Evolutionary conservation across 441 rosid species (phyloP).

Genomic region (Erysimum pusillum): DNA sequence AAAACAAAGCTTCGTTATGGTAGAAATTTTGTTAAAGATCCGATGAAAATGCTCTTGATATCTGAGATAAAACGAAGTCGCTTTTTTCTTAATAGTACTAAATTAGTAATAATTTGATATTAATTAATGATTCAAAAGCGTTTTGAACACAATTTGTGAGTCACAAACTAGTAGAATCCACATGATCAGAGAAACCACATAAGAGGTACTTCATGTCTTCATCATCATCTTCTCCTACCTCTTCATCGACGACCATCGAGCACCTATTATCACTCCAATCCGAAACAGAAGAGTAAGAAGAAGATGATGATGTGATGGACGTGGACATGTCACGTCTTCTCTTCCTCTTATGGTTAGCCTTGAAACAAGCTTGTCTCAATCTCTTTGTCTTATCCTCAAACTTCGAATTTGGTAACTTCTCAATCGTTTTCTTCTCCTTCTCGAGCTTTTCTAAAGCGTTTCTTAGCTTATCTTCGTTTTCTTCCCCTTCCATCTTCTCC

Average conservation of each 20-base stretch:
- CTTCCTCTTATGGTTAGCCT: conserved; percentile 72
- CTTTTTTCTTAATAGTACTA: not conserved
- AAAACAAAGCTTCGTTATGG: too few species aligned
- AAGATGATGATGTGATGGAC: conserved; percentile 5
- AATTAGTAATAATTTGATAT: not conserved
- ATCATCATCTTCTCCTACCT: conserved; percentile 6
- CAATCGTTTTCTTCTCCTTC: conserved; percentile 60
- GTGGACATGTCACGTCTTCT: conserved; percentile 41
- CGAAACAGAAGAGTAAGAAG: not conserved
- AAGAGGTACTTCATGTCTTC: not conserved
- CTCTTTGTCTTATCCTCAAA: conserved; percentile 62
- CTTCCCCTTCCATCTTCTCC: conserved; percentile 50
- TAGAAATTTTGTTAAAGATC: too few species aligned
- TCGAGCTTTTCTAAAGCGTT: conserved; percentile 59
- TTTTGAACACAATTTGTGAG: not conserved
- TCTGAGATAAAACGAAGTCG: not conserved
- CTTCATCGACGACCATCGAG: conserved; percentile 8
- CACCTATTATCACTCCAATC: conserved; percentile 4
- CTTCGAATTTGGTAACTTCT: conserved; percentile 63
- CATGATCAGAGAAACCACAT: conserved; percentile 19
- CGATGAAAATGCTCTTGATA: too few species aligned
- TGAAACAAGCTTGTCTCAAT: conserved; percentile 79
- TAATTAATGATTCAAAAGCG: not conserved
- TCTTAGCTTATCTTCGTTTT: conserved; percentile 45
- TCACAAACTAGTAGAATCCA: not conserved